These are phyloP conservation scores for Stemphylium lycopersici DNA, from an alignment of 2,329 filamentous ascomycete genomes.

Conservation along the genomic window DNA sequence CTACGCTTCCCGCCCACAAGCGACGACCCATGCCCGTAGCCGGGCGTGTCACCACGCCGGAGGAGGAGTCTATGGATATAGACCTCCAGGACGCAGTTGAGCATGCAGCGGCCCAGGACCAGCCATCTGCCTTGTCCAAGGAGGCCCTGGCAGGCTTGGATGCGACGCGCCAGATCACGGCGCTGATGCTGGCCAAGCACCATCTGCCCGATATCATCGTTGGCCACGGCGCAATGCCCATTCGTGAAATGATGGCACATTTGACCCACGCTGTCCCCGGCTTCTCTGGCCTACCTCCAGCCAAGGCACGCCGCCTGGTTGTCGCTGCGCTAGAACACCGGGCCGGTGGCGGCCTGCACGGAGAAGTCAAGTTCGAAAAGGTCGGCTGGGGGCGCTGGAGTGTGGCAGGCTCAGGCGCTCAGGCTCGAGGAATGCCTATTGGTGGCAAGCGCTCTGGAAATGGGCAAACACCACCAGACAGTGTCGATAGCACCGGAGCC, in stretches of 20 bases:
- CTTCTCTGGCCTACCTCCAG: constrained; percentile 85
- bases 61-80: constrained; percentile 72
- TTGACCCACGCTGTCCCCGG: constrained; percentile 92
- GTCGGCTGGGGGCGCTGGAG: constrained; percentile 98
- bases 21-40: constrained; percentile 63
- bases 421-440: constrained; percentile 55
- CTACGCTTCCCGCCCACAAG: constrained; percentile 80
- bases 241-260: constrained; percentile 94
- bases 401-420: constrained; percentile 59
- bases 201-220: constrained; percentile 91
- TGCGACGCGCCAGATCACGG: constrained; percentile 81
- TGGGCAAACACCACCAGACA: constrained; percentile 58
- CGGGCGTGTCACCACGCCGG: constrained; percentile 55
- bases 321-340: constrained; percentile 90
- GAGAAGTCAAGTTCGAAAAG: constrained; percentile 87
- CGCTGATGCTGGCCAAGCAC: constrained; percentile 82
- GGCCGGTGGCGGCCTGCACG: constrained; percentile 63
- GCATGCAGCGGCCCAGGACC: constrained; percentile 54
- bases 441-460: constrained; percentile 40
- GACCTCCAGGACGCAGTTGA: constrained; percentile 76
- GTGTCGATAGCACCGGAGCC: constrained; percentile 48
- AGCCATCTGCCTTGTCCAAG: constrained; percentile 53
- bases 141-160: constrained; percentile 66
- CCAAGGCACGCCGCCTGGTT: constrained; percentile 87
- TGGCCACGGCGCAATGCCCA: constrained; percentile 86